Conservation (phyloP, 495 filamentous ascomycete genomes). For the Lophiostoma macrostomum region DNA sequence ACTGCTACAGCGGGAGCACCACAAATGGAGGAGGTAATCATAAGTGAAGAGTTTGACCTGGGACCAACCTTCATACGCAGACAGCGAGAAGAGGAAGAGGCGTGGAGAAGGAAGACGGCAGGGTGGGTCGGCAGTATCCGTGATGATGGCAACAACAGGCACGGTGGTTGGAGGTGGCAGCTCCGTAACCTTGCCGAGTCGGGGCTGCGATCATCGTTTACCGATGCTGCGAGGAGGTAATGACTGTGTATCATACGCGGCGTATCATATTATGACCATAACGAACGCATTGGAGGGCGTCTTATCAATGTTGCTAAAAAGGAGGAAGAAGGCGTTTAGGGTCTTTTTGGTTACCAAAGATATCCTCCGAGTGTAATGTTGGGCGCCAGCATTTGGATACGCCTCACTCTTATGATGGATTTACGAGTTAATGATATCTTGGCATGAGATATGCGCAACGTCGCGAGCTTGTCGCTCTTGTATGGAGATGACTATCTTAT, state of each 20-base stretch:
- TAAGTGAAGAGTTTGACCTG: slow-evolving; percentile 93
- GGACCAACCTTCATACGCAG: slow-evolving; percentile 88
- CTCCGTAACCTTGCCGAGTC: slow-evolving; percentile 17
- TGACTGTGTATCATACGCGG: slow-evolving; percentile 5
- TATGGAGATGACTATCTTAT: too few species aligned
- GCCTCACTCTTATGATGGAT: slow-evolving; percentile 30
- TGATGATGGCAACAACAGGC: slow-evolving; percentile 52
- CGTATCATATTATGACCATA: slow-evolving; percentile 21
- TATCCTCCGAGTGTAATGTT: slow-evolving; percentile 24
- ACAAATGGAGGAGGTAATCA: slow-evolving; percentile 35
- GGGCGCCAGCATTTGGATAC: slow-evolving; percentile 16
- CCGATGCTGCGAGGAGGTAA: slow-evolving; percentile 4
- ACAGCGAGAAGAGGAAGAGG: slow-evolving; percentile 85
- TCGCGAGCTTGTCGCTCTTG: too few species aligned
- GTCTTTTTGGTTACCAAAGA: slow-evolving; percentile 6
- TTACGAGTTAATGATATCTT: slow-evolving; percentile 26
- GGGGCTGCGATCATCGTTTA: not conserved
- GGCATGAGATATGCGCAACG: slow-evolving; percentile 26
- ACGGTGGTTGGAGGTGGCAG: slow-evolving; percentile 33
- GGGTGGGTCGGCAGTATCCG: slow-evolving; percentile 62
- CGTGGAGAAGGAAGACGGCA: slow-evolving; percentile 80
- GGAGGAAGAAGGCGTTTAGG: not conserved
- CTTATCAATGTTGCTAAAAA: not conserved
- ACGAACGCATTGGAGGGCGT: slow-evolving; percentile 17
- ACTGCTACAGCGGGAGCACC: slow-evolving; percentile 8